Base-by-base conservation (phyloP, 257 asterid species). In the Nicotiana noctiflora region DNA sequence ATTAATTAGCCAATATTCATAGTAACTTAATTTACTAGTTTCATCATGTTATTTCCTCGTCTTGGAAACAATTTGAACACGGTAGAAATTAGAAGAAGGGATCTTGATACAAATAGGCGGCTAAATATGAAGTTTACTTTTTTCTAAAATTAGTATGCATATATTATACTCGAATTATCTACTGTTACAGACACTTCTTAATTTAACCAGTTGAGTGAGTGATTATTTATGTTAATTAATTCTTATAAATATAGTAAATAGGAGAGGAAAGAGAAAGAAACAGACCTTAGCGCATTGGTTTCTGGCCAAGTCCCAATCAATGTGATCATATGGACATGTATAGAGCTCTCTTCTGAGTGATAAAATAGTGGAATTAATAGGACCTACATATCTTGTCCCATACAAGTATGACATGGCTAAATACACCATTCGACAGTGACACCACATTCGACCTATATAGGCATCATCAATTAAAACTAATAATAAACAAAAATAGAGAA, bases 401-500 rank as follows among this genome's bases (percentile, higher is more conserved):
- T 88, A 92, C 63, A 92, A 76, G 59, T 89, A 90, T 14, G 95
- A 90, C 95, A 90, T 92, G 4, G 97, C 92, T 12, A 92, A 83
- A 75, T 89, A 92, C 56, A 89, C 90, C 91, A 88, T 79, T n/a
- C 95, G 91, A 66, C 91, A 85, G 70, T 90, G 94, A 79, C 93
- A 86, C 97, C 95, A 92, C 94, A 91, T 90, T n/a, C 95, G 89
- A 81, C 93, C 97, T 92, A 40, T 40, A 37, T 37, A 70, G n/a
- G 59, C 81, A 81, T 14, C 5, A n/a, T 3, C 23, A 74, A 75
- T 12, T 9, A 4, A 7, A 11, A 2, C 25, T 34, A 27, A 25
- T 4, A 1, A 40, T 40, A 8, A 40, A 34, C 7, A 32, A 10
- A 63, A 63, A 1, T 65, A 37, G 18, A 66, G 12, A 25, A 49